Evolutionary conservation across 2,329 filamentous ascomycete genomes (phyloP).

Genomic region (Fusarium algeriense): DNA sequence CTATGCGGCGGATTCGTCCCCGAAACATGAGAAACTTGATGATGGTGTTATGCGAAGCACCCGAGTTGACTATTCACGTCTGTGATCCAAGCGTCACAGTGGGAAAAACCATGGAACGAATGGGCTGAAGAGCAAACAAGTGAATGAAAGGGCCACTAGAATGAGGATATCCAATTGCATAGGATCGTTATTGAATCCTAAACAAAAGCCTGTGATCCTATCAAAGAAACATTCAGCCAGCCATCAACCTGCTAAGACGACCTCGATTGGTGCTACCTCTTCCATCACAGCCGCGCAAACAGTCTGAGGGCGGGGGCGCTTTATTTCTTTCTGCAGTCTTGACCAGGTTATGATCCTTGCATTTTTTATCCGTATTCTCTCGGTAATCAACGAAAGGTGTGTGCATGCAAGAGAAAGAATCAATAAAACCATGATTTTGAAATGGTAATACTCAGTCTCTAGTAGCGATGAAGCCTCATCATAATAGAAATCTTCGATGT

Average conservation of each 20-base stretch:
- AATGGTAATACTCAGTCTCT: neutral
- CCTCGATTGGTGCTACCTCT: constrained; percentile 16
- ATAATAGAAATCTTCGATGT: neutral
- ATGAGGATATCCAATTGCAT: neutral
- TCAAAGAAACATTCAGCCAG: constrained; percentile 22
- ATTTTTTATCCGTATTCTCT: neutral
- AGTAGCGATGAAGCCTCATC: neutral
- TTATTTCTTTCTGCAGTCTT: constrained; percentile 12
- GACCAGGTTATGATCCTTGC: constrained; percentile 27
- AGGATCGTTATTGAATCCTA: neutral
- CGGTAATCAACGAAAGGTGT: constrained; percentile 20
- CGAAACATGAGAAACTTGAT: constrained; percentile 21
- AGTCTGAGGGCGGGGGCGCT: constrained; percentile 30
- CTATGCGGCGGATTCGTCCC: constrained; percentile 35
- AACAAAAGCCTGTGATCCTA: neutral
- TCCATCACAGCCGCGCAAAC: constrained; percentile 31
- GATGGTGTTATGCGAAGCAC: constrained; percentile 28
- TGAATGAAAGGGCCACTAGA: neutral
- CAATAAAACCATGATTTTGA: constrained; percentile 14
- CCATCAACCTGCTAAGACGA: constrained; percentile 3
- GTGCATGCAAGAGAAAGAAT: neutral
- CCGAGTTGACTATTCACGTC: constrained; percentile 6
- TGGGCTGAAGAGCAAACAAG: constrained; percentile 1
- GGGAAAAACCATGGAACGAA: neutral
- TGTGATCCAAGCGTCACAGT: constrained; percentile 8